These are phyloP conservation scores for Mitragyna speciosa DNA, from an alignment of 257 asterid species.

Conservation along the genomic window DNA sequence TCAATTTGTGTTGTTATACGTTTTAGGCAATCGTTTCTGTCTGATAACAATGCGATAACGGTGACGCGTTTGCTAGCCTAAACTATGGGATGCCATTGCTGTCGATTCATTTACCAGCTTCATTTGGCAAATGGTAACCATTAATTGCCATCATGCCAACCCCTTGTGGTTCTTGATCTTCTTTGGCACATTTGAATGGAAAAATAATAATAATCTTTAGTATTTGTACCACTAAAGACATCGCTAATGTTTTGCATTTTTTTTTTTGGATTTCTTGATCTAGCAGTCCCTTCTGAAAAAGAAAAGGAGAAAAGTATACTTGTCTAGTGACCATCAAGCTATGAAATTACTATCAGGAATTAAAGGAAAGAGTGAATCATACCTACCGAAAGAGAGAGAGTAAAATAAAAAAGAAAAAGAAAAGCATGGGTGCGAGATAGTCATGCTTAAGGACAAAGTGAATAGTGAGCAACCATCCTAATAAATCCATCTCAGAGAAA, in stretches of 20 bases:
- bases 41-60: neutral
- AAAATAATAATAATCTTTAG: too few relatives aligned
- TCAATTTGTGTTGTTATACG: neutral
- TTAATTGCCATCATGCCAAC: too few relatives aligned
- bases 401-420: conserved; percentile 10
- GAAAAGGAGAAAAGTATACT: neutral
- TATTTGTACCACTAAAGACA: too few relatives aligned
- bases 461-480: conserved; percentile 48
- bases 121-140: neutral
- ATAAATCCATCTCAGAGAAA: conserved; percentile 37
- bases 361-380: neutral
- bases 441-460: conserved; percentile 36
- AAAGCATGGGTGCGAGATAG: conserved; percentile 11
- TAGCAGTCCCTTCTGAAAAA: neutral
- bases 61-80: neutral
- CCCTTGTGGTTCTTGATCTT: too few relatives aligned
- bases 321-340: neutral
- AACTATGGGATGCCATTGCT: neutral
- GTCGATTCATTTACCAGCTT: neutral
- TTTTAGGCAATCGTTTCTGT: neutral
- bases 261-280: too few relatives aligned
- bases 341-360: neutral
- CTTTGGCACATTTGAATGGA: too few relatives aligned
- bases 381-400: conserved; percentile 18
- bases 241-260: too few relatives aligned